These are phyloP conservation scores for Annulohypoxylon truncatum DNA, from an alignment of 2,329 filamentous ascomycete species.

Conservation along the genomic window DNA sequence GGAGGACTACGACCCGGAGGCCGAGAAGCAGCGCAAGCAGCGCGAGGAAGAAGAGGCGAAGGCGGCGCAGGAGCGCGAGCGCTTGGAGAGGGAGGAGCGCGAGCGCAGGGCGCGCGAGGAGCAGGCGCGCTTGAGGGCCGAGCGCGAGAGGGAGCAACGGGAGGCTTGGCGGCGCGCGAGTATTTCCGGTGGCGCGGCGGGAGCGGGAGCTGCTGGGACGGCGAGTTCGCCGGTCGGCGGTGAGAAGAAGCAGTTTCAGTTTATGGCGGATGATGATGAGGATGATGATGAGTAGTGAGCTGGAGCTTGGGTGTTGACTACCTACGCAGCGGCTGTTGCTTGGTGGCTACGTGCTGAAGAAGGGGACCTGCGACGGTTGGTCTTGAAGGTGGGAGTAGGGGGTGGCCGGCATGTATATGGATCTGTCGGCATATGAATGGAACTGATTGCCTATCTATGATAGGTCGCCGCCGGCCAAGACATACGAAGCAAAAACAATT, in stretches of 20 bases:
- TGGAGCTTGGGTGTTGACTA: not conserved
- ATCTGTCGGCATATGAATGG: not conserved
- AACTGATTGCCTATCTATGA: not conserved
- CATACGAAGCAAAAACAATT: not conserved
- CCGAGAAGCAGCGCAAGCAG: constrained; percentile 63
- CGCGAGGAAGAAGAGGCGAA: constrained; percentile 60
- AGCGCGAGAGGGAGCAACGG: constrained; percentile 44
- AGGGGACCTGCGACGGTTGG: not conserved
- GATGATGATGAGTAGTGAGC: constrained; percentile 54
- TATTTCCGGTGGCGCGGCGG: constrained; percentile 44
- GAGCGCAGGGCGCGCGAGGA: constrained; percentile 60
- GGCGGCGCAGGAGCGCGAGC: constrained; percentile 59
- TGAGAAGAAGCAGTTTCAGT: constrained; percentile 67
- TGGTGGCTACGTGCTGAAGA: not conserved
- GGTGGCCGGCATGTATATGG: not conserved
- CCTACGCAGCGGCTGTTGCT: no score
- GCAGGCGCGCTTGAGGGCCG: constrained; percentile 50
- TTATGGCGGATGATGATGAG: constrained; percentile 64
- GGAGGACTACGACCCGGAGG: constrained; percentile 67
- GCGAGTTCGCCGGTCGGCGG: constrained; percentile 43
- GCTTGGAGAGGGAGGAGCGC: constrained; percentile 58
- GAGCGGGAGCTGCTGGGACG: not conserved
- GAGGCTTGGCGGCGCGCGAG: constrained; percentile 56
- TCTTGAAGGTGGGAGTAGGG: not conserved
- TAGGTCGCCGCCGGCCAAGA: not conserved